phyloP scores from a whole-genome alignment of 139 green algal species.

The Asterochloris sp. region DNA sequence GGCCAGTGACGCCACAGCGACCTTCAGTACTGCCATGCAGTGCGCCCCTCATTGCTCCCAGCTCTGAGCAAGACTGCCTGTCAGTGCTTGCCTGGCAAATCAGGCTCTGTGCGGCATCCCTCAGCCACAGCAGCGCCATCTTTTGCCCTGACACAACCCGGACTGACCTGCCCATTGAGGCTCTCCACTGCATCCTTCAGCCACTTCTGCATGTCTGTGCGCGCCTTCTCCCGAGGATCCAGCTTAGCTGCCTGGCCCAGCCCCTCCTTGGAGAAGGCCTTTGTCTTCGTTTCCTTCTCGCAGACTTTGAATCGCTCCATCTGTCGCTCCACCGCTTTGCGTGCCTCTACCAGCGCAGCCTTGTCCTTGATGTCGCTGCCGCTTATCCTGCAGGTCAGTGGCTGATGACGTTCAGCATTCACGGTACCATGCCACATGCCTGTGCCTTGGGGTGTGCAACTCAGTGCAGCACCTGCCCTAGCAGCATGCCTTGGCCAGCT shows the following conservation, averaged over 20 bases:
- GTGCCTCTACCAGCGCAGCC: slow-evolving; percentile 66
- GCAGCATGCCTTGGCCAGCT: no score
- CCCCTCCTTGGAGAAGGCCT: slow-evolving; percentile 89
- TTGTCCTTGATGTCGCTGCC: slow-evolving; percentile 98
- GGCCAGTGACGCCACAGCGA: no score
- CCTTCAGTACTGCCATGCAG: no score
- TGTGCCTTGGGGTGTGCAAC: no score
- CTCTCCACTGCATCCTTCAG: slow-evolving; percentile 79
- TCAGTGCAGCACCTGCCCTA: no score
- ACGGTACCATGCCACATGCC: no score
- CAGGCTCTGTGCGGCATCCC: no score
- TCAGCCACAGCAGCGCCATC: no score
- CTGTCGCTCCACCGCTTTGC: slow-evolving; percentile 90
- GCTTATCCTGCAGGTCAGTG: slow-evolving; percentile 56
- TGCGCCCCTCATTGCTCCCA: no score
- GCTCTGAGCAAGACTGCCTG: no score
- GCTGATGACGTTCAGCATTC: no score
- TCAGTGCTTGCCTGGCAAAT: no score
- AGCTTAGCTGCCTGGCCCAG: slow-evolving; percentile 55
- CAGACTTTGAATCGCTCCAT: slow-evolving; percentile 98
- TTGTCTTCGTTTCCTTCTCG: slow-evolving; percentile 98
- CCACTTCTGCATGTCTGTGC: slow-evolving; percentile 87
- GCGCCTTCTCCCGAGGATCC: slow-evolving; percentile 86
- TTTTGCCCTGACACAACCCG: neutral
- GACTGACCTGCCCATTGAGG: slow-evolving; percentile 61